Evolutionary conservation across 768 basidiomycete species (phyloP).

Genomic region (Exidia glandulosa): DNA sequence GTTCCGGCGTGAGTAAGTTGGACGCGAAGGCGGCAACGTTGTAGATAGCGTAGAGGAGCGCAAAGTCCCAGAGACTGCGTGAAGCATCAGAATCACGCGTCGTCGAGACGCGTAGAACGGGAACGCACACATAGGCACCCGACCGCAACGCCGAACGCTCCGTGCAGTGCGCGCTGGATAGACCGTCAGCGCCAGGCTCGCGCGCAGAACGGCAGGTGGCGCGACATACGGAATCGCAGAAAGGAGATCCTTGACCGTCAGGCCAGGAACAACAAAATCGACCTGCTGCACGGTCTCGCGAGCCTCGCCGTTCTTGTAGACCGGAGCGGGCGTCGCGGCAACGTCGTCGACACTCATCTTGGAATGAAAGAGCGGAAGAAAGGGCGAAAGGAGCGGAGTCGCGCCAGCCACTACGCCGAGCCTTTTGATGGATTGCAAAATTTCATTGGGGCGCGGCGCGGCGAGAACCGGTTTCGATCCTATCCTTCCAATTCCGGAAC

Average conservation of each 20-base stretch:
- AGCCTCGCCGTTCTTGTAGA: not conserved
- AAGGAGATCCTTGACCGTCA: constrained; percentile 79
- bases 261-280: constrained; percentile 51
- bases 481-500: too few species aligned
- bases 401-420: not conserved
- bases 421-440: not conserved
- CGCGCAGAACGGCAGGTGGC: not conserved
- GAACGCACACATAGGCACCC: constrained; percentile 62
- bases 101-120: constrained; percentile 1
- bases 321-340: not conserved
- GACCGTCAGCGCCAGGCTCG: constrained; percentile 4
- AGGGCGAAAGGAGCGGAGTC: not conserved
- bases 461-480: too few species aligned
- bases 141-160: constrained; percentile 80
- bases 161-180: constrained; percentile 67
- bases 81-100: not conserved
- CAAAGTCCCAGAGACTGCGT: constrained; percentile 59
- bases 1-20: constrained; percentile 43
- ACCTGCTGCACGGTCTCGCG: not conserved
- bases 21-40: constrained; percentile 58
- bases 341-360: not conserved
- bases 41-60: constrained; percentile 58
- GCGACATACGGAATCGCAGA: constrained; percentile 68
- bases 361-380: not conserved
- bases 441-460: not conserved